Conservation (phyloP, 345 rosid species). For the Eucalyptus erythrocorys region DNA sequence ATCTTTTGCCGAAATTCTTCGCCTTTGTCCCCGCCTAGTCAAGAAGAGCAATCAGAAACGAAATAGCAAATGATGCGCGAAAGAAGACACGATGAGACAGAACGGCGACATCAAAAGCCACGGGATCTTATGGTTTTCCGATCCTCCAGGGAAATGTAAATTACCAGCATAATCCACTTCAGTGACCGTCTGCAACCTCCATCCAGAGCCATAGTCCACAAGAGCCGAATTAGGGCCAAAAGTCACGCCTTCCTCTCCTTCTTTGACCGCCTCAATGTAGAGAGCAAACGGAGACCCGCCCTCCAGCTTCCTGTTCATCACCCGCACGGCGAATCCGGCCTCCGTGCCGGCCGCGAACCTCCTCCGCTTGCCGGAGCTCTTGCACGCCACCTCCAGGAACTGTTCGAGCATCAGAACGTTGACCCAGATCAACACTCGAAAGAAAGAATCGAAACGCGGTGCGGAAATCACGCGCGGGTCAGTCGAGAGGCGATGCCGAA, state of each 20-base stretch:
- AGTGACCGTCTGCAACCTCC: slow-evolving; percentile 53
- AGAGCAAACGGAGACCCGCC: slow-evolving; percentile 14
- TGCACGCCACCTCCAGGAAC: slow-evolving; percentile 70
- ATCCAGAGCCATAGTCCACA: slow-evolving; percentile 46
- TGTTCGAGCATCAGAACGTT: background rate
- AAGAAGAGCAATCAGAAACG: background rate
- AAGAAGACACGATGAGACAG: background rate
- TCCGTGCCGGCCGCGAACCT: slow-evolving; percentile 65
- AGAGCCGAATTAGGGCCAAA: slow-evolving; percentile 76
- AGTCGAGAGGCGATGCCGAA: background rate
- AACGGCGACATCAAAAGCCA: background rate
- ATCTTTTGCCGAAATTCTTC: background rate
- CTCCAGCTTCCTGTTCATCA: slow-evolving; percentile 55
- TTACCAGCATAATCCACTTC: slow-evolving; percentile 27
- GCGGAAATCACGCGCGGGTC: background rate
- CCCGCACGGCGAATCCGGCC: slow-evolving; percentile 68
- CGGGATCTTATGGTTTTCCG: background rate
- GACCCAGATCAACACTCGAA: background rate
- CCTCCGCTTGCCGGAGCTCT: slow-evolving; percentile 26
- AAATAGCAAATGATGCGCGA: background rate
- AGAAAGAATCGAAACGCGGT: background rate
- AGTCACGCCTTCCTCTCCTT: slow-evolving; percentile 59
- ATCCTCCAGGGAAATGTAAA: background rate
- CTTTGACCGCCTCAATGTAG: slow-evolving; percentile 55
- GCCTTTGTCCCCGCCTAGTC: slow-evolving; percentile 12